A percentile compares a stretch with the other conserved stretches of the same genome.
Conservation (phyloP, 208 protist genomes). For the Angomonas deanei region DNA sequence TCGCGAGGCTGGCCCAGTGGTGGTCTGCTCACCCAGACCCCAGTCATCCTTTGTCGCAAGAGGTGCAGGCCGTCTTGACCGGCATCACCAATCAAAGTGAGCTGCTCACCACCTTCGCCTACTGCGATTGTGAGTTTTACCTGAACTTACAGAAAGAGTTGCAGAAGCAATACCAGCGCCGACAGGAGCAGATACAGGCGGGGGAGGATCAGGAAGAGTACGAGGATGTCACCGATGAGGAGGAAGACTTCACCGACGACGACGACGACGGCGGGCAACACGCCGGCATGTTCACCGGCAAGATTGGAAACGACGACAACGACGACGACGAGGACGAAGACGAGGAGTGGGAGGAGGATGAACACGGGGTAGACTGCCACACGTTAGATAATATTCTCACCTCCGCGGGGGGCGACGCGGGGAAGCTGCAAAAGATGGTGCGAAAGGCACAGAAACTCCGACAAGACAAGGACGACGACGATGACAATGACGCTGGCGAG, state of each 20-base stretch:
- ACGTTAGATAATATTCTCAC: too few relatives aligned
- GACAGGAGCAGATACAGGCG: neutral
- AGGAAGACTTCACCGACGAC: conserved; percentile 21
- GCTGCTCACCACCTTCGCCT: neutral
- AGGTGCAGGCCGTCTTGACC: neutral
- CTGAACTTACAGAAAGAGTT: neutral
- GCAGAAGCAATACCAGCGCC: neutral
- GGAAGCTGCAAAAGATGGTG: conserved; percentile 24
- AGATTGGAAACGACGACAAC: conserved; percentile 9
- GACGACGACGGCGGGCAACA: too few relatives aligned
- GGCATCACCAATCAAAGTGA: neutral
- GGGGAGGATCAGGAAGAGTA: neutral
- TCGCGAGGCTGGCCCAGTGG: conserved; percentile 24
- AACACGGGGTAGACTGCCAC: conserved; percentile 35
- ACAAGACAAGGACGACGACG: conserved; percentile 23
- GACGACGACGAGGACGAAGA: too few relatives aligned
- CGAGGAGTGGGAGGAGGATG: too few relatives aligned
- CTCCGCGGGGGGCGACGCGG: too few relatives aligned
- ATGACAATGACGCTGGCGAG: conserved; percentile 22
- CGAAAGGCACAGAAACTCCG: conserved; percentile 18
- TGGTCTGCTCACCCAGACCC: conserved; percentile 11
- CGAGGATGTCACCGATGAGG: conserved; percentile 7
- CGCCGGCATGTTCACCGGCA: too few relatives aligned
- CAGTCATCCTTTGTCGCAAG: too few relatives aligned
- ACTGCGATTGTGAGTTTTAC: too few relatives aligned